Evolutionary conservation across 768 basidiomycete genomes (phyloP), one percentile per base, ranked within the genome.

Genomic region (Hebeloma cylindrosporum): DNA sequence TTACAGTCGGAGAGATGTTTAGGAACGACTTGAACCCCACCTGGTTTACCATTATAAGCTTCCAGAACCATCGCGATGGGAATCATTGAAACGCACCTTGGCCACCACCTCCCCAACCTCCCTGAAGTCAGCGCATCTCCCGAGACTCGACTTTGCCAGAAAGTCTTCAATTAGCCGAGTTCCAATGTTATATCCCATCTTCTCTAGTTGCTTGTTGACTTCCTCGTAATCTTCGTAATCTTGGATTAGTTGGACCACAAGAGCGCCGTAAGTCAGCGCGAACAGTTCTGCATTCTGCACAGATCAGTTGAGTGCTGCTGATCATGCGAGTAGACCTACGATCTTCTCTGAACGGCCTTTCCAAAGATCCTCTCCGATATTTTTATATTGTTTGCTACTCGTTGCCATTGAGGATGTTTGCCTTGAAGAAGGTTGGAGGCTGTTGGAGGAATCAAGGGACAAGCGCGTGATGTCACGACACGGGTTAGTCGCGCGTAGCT

Each of bases 111-210:
- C 96, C 3, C 93, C 96, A 0, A 92, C 88, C 64, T 98, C 95
- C 53, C 78, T 77, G 62, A 99, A 96, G 69, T 97, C 93, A 11
- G 83, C 70, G 65, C 96, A 99, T 54, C 91, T 75, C n/a, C 89
- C 91, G 14, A 96, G 63, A n/a, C 78, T 82, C 51, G 93, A 93
- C 60, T 90, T 82, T 17, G 96, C 95, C 35, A 99, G 77, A 60
- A 99, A 96, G 61, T 99, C 96, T 61, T 99, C 96, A 45, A 99
- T 96, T 42, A 99, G 70, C 28, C 96, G 77, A 17, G 85, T 95
- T 20, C 96, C 96, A 47, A 99, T 98, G 62, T 94, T 96, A 67
- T 96, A 97, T 3, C 96, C 96, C 95, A 97, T 98, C 71, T 93
- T 95, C 58, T 99, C 95, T 2, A 99, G 83, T 64, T 99, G 94